Evolutionary conservation across 2,329 filamentous ascomycete species (phyloP), one percentile per base, ranked within the genome.

Genomic region (Fusarium sp.): DNA sequence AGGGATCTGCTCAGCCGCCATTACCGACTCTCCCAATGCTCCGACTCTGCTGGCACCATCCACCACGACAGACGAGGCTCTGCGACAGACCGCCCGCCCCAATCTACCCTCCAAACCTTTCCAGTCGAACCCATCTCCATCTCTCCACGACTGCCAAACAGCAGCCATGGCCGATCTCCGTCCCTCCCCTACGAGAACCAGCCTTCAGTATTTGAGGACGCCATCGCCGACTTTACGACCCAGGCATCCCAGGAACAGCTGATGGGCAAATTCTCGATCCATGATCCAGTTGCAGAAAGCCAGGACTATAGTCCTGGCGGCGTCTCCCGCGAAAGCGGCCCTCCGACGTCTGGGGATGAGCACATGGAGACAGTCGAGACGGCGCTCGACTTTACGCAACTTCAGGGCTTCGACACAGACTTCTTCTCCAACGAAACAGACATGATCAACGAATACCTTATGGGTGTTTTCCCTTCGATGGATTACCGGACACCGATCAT

Each of bases 381-480:
- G 16, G 30, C 47, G 6, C 28, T 18, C 47, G 30, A 50, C 47
- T 36, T 50, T 13, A 50, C 47, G 3, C 47, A 50, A 11, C 47
- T 50, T 4, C n/a, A 34, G 30, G 12, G 47, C 12, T 50, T 50
- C 36, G 47, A 50, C 5, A 23, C 47, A 7, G 30, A 50, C 7
- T 50, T 50, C 47, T 50, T 50, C 30, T 50, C 47, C 12, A n/a
- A 50, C 11, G 47, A 50, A 50, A 50, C 47, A 50, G 47, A 31
- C 47, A 50, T 50, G 47, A 50, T 50, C 3, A 50, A 50, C 36
- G 47, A 50, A 18, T 50, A 50, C 5, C 47, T 50, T 1, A 50
- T 50, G 47, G 47, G 47, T 34, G 47, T 50, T 15, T 36, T 50
- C 2, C 23, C 47, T 3, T 31, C 47, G 7, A 5, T 50, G 1